Base-by-base conservation (phyloP, 2,329 filamentous ascomycete species). In the Cryoendolithus antarcticus region DNA sequence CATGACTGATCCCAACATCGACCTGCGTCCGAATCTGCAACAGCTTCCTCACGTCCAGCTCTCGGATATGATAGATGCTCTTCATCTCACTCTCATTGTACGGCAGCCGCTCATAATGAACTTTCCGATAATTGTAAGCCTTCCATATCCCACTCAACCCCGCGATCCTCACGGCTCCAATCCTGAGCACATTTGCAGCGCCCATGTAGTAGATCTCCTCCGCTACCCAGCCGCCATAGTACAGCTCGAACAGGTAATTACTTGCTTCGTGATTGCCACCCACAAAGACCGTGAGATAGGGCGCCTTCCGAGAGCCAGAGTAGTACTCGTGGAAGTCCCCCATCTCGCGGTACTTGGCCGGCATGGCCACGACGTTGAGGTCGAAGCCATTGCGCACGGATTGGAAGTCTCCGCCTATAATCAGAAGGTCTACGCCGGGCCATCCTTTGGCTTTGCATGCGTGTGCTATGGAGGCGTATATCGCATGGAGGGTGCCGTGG, bases 141-240 rank as follows among this genome's bases (percentile, higher is more conserved):
- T 94, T 95, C 82, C 85, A 98, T 47, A 98, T 98, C 4, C 91
- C 91, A 37, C 85, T 91, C 58, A 96, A 68, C 4, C 82, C 89
- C 28, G 85, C 83, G 44, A 98, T 93, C 12, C 91, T 78, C 35
- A 96, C 64, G 1, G 84, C 81, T 0, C 89, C 89, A 27, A 93
- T 69, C 12, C 81, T 79, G 30, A 98, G 58, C 7, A 96, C 80
- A 56, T 93, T 94, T 44, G 91, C 85, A 29, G 86, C 85, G 35
- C 91, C 91, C 58, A 96, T 72, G 63, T 95, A 98, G 68, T 95
- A 98, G 46, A 98, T 96, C 49, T 91, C 93, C 6, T 86, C 86
- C 5, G 89, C 89, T 4, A 86, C 89, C 91, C 91, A 98, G 37
- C 91, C 91, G 36, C 91, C 91, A 57, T 96, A 93, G 64, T 85